These are phyloP conservation scores for Flaveria floridana DNA, from an alignment of 140 eudicot species.

Conservation along the genomic window DNA sequence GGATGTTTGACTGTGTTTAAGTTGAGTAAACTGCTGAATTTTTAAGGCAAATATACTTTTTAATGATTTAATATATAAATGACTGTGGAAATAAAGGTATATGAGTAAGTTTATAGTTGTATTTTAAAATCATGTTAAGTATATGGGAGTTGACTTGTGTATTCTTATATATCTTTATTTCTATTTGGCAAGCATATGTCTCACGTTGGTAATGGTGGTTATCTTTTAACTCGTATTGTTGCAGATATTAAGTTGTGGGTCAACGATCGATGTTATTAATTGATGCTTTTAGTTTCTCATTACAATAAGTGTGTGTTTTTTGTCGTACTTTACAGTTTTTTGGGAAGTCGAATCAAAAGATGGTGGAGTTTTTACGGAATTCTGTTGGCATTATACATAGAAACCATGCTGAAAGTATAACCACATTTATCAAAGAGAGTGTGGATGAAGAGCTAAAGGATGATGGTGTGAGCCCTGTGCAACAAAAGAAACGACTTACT, in stretches of 20 bases:
- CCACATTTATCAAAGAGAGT: constrained; percentile 72
- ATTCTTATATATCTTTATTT: neutral
- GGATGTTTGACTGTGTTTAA: neutral
- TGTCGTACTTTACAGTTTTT: constrained; percentile 47
- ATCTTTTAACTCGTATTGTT: neutral
- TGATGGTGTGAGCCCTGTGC: constrained; percentile 32
- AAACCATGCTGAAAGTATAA: constrained; percentile 91
- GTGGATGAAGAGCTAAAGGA: constrained; percentile 85
- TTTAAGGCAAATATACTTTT: no score
- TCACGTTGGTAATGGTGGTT: neutral
- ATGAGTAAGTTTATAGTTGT: neutral
- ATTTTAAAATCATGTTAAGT: neutral
- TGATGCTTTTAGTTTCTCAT: no score
- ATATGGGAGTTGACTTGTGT: neutral
- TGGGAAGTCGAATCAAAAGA: constrained; percentile 72
- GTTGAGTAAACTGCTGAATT: neutral
- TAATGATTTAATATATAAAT: neutral
- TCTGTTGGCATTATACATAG: constrained; percentile 86
- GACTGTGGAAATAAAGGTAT: neutral
- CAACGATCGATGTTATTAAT: neutral
- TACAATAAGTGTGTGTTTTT: neutral
- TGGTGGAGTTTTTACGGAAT: constrained; percentile 81
- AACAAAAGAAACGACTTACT: constrained; percentile 69
- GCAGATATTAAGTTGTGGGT: neutral
- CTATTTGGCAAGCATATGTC: no score